These are phyloP conservation scores for Fusarium haematococcum DNA, from an alignment of 2,329 filamentous ascomycete species.

Conservation along the genomic window DNA sequence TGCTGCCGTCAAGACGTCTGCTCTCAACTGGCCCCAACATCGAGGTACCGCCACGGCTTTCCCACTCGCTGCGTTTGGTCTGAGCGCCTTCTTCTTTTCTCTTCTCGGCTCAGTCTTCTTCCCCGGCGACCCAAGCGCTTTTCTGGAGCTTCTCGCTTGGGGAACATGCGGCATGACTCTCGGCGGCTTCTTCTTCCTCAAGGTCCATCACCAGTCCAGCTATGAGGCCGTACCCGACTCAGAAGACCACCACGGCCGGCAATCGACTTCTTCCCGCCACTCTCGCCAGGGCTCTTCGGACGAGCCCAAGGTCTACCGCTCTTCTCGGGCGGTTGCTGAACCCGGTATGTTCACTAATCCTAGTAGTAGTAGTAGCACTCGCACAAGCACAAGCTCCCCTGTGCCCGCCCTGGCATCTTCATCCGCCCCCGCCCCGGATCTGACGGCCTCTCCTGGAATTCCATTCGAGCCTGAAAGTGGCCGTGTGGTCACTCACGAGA, in stretches of 20 bases:
- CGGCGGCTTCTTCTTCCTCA: constrained; percentile 85
- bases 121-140: constrained; percentile 83
- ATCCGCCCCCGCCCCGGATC: constrained; percentile 32
- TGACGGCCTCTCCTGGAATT: constrained; percentile 37
- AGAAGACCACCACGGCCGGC: constrained; percentile 32
- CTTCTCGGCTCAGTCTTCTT: constrained; percentile 81
- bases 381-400: constrained; percentile 42
- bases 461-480: constrained; percentile 45
- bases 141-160: constrained; percentile 82
- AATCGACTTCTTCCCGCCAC: constrained; percentile 47
- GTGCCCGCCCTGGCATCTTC: constrained; percentile 33
- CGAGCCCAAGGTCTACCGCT: constrained; percentile 53
- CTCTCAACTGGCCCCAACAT: constrained; percentile 91
- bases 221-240: constrained; percentile 67
- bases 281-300: constrained; percentile 57
- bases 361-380: constrained; percentile 47
- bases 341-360: constrained; percentile 71
- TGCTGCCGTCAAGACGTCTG: constrained; percentile 86
- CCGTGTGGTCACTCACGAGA: constrained; percentile 41
- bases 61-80: constrained; percentile 89
- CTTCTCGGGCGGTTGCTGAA: constrained; percentile 61
- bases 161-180: constrained; percentile 84
- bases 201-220: constrained; percentile 72
- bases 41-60: constrained; percentile 95
- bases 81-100: constrained; percentile 98